These are phyloP conservation scores for Carpinus viminea DNA, from an alignment of 306 rosid species.

Conservation along the genomic window DNA sequence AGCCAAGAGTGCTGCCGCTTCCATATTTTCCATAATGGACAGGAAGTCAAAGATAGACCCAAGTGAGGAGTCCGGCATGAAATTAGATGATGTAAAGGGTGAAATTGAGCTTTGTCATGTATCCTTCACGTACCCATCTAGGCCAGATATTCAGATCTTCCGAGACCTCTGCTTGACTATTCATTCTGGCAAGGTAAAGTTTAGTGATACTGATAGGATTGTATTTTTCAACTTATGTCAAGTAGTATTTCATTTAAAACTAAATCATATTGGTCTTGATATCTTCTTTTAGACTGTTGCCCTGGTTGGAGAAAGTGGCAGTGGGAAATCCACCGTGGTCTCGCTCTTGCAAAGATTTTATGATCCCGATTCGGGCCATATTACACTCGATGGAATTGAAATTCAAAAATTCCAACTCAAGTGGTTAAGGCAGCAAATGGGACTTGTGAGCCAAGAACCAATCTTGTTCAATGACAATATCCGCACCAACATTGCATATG, in stretches of 20 bases:
- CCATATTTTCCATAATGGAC: slow-evolving; percentile 42
- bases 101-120: slow-evolving; percentile 41
- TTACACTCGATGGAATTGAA: slow-evolving; percentile 55
- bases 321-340: slow-evolving; percentile 68
- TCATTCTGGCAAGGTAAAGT: slow-evolving; percentile 48
- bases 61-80: slow-evolving; percentile 40
- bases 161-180: slow-evolving; percentile 40
- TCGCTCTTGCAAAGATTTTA: slow-evolving; percentile 64
- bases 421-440: slow-evolving; percentile 72
- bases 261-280: background rate
- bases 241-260: background rate
- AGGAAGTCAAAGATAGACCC: slow-evolving; percentile 39
- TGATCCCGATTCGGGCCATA: slow-evolving; percentile 63
- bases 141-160: slow-evolving; percentile 44
- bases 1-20: slow-evolving; percentile 41
- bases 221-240: background rate
- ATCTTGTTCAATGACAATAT: slow-evolving; percentile 57
- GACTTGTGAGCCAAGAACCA: slow-evolving; percentile 73
- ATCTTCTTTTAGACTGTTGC: slow-evolving; percentile 54
- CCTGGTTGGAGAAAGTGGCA: slow-evolving; percentile 72
- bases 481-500: slow-evolving; percentile 61
- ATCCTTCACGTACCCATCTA: slow-evolving; percentile 43
- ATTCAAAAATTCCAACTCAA: slow-evolving; percentile 51
- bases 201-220: background rate
- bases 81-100: slow-evolving; percentile 38